Base-by-base conservation (phyloP, 2,329 filamentous ascomycete species). In the Scolecobasidium constrictum region DNA sequence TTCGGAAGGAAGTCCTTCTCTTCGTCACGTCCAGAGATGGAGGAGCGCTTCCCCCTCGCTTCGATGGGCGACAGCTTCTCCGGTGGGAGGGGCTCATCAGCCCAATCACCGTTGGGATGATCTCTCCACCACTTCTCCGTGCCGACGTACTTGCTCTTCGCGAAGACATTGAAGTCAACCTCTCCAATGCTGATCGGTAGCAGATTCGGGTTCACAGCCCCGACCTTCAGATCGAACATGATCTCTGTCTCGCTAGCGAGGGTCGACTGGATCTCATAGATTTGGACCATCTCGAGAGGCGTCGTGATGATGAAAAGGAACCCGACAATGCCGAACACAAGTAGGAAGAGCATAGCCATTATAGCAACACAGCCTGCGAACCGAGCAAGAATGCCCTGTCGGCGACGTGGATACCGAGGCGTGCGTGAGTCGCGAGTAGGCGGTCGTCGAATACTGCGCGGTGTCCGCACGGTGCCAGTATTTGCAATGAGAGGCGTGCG, bases 221-320 rank as follows among this genome's bases (percentile, higher is more conserved):
- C 78, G 46, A 98, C 86, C 16, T 85, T 78, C 38, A 98, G 66
- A 60, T 98, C 90, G 54, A 96, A 75, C 77, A 98, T 94, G 34
- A 98, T 73, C 58, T 96, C 88, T 59, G 94, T 86, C 60, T 94
- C 86, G 53, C 86, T 94, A 2, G 88, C 88, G 38, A 96, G 74
- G 18, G 98, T 86, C 51, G 94, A 93, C 53, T 83, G 78, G 50
- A 98, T 86, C 49, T 81, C 80, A 43, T 82, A 69, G 35, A 96
- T 77, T 49, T 82, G 71, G 46, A 96, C 83, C 49, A 84, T 78
- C 19, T 77, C 75, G 38, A 98, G 73, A 5, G 88, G 85, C 56
- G 94, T 87, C 21, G 88, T 94, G 16, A 88, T 90, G 36, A 87
- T 85, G 62, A 95, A 83, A 62, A 95, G 79, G 60, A 96, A 92